Evolutionary conservation across 768 basidiomycete species (phyloP), one percentile per base, ranked within the genome.

Genomic region (Kwoniella dendrophila): DNA sequence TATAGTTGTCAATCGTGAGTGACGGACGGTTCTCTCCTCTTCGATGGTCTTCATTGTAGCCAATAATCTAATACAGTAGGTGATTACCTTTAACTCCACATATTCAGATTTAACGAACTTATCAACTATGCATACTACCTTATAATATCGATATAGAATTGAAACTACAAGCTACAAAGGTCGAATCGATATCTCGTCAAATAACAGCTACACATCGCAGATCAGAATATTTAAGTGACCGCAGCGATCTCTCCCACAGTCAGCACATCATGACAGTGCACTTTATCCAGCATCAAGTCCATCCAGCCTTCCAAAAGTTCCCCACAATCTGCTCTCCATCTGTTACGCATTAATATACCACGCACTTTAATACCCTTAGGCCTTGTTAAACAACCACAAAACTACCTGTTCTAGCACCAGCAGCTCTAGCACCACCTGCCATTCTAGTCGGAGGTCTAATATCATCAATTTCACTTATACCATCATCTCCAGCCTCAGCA

Each of bases 331-430:
- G 4, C 14, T 38, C n/a, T 10, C 10, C 51, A 6, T 11, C 58
- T 32, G 47, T 26, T 34, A 22, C 47, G n/a, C n/a, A n/a, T n/a
- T n/a, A n/a, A n/a, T n/a, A n/a, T n/a, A 33, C 43, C 27, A 11
- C 43, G 32, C 5, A 20, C 22, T 3, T 32, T 27, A 22, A 41
- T n/a, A 47, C 29, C n/a, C 20, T 55, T n/a, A 27, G 6, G 40
- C 59, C 33, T 33, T 43, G 18, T 48, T 43, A 49, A 20, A 22
- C 55, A n/a, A 63, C 29, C 14, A 56, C 56, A 11, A 63, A 63
- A 33, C 63, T 57, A 12, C 57, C 63, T 20, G 43, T 58, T n/a
- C 62, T 61, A 14, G 55, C 64, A 1, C 64, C 64, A 48, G 52
- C 56, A 14, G 59, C 64, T 30, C 64, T 43, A 29, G 51, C 50